Base-by-base conservation (phyloP, 306 rosid genomes). In the Sicyos baderoa region DNA sequence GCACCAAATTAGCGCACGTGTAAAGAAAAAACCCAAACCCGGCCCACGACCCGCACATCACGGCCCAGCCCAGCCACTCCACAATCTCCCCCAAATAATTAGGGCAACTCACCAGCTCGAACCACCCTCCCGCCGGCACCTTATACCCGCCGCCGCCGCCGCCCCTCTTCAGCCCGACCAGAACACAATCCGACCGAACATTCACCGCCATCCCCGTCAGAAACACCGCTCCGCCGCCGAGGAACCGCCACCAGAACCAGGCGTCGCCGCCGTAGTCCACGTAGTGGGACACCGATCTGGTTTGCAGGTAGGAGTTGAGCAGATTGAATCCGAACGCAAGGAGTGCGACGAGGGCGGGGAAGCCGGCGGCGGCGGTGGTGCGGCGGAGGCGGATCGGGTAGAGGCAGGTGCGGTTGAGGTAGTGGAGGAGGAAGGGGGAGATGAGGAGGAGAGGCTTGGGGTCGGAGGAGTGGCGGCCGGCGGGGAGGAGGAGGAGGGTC, bases 51-150 rank as follows among this genome's bases (percentile, higher is more conserved):
- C 91, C 90, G 5, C 86, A 88, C 95, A 88, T 90, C 70, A 86
- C 68, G 1, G 86, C 79, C 97, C 96, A 94, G 2, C 95, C 96
- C 12, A 88, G 7, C 96, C 99, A 90, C 86, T 90, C 97, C 71
- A 88, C 56, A 7, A 85, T 80, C 82, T 90, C 96, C 53, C 96
- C 95, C 32, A 77, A 74, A 69, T 90, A 94, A 60, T 90, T 94
- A 1, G 99, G 96, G 64, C 91, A 90, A 22, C 89, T 86, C 9
- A 88, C 95, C 17, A 82, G 1, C 70, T 88, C 91, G 73, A 93
- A 93, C 64, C 78, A 73, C 54, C 96, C 88, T 44, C 95, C 96
- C 35, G 13, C 81, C 0, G 97, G 95, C 59, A 94, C 72, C 59
- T 75, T 79, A 63, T 90, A 90, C 58, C 97, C 90, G 42, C 78